Conservation (phyloP, 352 stramenopile species). For the Globisporangium carolinianum region DNA sequence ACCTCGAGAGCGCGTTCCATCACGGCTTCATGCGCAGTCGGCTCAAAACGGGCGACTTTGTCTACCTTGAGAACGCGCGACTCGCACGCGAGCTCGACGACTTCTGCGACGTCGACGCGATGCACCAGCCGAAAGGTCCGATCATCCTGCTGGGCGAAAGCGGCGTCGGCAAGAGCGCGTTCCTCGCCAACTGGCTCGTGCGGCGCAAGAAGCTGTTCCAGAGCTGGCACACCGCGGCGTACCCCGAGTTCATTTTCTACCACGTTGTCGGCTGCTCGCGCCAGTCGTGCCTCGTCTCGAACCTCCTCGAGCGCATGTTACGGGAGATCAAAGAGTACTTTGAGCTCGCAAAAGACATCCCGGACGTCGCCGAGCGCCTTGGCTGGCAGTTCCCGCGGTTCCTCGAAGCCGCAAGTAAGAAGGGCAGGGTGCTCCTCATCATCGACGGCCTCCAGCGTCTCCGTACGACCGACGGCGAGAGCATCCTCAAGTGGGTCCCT, state of each 20-base stretch:
- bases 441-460: conserved; percentile 87
- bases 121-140: conserved; percentile 71
- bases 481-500: conserved; percentile 89
- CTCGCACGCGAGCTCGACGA: conserved; percentile 67
- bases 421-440: conserved; percentile 85
- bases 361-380: conserved; percentile 79
- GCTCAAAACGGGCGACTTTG: conserved; percentile 61
- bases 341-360: conserved; percentile 81
- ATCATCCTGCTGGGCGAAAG: conserved; percentile 72
- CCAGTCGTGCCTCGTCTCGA: conserved; percentile 82
- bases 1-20: conserved; percentile 75
- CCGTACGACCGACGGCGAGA: conserved; percentile 80
- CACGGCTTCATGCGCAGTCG: conserved; percentile 75
- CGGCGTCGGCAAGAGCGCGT: conserved; percentile 67
- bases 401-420: conserved; percentile 85
- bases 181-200: conserved; percentile 79
- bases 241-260: conserved; percentile 87
- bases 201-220: conserved; percentile 82
- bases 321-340: conserved; percentile 90
- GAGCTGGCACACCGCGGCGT: conserved; percentile 65
- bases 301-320: conserved; percentile 82
- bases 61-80: conserved; percentile 62
- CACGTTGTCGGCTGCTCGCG: conserved; percentile 87
- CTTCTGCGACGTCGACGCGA: conserved; percentile 81
- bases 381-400: conserved; percentile 90